Conservation (phyloP, 345 rosid genomes). For the Garcia nutans region DNA sequence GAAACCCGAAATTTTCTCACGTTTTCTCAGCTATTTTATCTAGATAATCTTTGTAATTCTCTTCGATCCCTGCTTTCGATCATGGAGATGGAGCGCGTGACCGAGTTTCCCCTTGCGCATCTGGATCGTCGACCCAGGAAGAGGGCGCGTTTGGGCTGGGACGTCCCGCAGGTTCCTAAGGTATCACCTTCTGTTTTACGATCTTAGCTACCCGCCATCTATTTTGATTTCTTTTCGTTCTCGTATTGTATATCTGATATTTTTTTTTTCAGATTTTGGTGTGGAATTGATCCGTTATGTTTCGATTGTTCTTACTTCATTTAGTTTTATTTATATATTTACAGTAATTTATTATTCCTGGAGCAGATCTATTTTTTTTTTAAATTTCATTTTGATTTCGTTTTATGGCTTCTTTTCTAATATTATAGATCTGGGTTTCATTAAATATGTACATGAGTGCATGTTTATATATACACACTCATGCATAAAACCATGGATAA, state of each 20-base stretch:
- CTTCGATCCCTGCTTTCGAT: constrained; percentile 1
- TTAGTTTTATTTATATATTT: neutral
- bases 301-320: neutral
- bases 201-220: neutral
- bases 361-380: no score
- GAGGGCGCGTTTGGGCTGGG: constrained; percentile 93
- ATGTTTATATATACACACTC: no score
- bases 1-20: constrained; percentile 2
- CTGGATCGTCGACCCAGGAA: constrained; percentile 85
- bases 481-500: no score
- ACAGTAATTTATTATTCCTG: neutral
- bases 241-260: constrained; percentile 9
- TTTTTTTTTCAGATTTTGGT: neutral
- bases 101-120: constrained; percentile 61
- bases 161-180: constrained; percentile 64
- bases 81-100: constrained; percentile 92
- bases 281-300: neutral
- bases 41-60: neutral
- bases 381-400: no score
- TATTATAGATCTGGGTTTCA: no score
- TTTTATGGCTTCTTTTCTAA: no score
- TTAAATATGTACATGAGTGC: no score
- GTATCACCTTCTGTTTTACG: constrained; percentile 32
- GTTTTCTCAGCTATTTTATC: neutral
- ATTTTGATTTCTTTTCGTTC: constrained; percentile 5